phyloP scores from a whole-genome alignment of 768 basidiomycete genomes.

The Phlegmacium glaucopus region DNA sequence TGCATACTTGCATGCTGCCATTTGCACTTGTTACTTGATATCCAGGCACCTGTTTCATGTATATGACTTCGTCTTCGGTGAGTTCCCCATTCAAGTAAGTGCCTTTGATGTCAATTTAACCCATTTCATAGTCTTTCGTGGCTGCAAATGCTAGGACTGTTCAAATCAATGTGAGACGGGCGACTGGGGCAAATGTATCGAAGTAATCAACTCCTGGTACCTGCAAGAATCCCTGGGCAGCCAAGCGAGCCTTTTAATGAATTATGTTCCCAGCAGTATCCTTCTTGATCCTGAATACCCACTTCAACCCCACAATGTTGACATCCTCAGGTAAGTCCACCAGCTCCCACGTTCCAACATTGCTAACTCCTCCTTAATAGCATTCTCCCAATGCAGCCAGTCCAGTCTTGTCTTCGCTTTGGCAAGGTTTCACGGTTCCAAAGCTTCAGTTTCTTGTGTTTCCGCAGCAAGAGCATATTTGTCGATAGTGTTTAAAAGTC shows the following conservation, averaged over 20 bases:
- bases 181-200: slow-evolving; percentile 30
- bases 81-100: slow-evolving; percentile 39
- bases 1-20: slow-evolving; percentile 14
- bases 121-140: slow-evolving; percentile 24
- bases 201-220: slow-evolving; percentile 35
- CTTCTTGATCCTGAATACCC: slow-evolving; percentile 33
- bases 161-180: slow-evolving; percentile 21
- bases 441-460: no score
- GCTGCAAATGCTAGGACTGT: slow-evolving; percentile 32
- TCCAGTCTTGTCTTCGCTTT: slow-evolving; percentile 16
- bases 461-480: no score
- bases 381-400: slow-evolving; percentile 22
- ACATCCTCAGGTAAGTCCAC: slow-evolving; percentile 15
- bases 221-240: slow-evolving; percentile 38
- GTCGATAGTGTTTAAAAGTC: no score
- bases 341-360: slow-evolving; percentile 25
- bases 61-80: slow-evolving; percentile 32
- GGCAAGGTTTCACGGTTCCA: slow-evolving; percentile 13
- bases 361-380: slow-evolving; percentile 27
- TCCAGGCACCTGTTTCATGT: slow-evolving; percentile 39
- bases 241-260: no score
- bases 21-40: no score
- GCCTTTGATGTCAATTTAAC: slow-evolving; percentile 37
- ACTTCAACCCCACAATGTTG: slow-evolving; percentile 26
- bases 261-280: slow-evolving; percentile 25